phyloP scores from a whole-genome alignment of 441 rosid genomes.

The Cnidoscolus chayamansa region DNA sequence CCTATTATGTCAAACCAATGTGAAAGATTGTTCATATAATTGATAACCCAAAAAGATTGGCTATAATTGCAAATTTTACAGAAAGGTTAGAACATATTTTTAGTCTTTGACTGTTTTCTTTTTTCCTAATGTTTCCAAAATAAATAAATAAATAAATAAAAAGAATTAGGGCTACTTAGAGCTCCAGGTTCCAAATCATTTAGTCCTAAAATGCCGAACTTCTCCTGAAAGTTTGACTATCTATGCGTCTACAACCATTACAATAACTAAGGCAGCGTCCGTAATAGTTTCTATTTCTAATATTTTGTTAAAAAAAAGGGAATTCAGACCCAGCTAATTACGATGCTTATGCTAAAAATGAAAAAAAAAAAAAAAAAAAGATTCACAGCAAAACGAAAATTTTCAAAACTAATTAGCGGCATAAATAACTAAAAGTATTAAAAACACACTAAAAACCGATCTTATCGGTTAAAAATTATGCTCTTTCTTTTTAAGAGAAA shows the following conservation, averaged over 20 bases:
- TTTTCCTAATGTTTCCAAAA: not conserved
- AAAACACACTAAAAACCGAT: constrained; percentile 4
- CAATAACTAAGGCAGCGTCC: not conserved
- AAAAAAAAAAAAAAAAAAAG: not conserved
- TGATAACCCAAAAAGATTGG: too few species aligned
- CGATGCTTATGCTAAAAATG: not conserved
- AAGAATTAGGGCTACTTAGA: not conserved
- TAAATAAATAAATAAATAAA: too few species aligned
- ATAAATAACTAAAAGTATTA: not conserved
- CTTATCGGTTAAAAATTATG: not conserved
- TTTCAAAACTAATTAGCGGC: not conserved
- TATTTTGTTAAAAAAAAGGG: too few species aligned
- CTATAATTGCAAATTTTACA: too few species aligned
- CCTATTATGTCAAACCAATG: too few species aligned
- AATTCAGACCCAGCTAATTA: not conserved
- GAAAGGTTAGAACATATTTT: too few species aligned
- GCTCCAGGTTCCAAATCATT: constrained; percentile 3
- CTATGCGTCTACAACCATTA: not conserved
- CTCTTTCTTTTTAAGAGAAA: not conserved
- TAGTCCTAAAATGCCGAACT: not conserved
- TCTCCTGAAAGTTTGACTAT: not conserved
- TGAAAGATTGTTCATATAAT: too few species aligned
- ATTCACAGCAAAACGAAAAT: not conserved
- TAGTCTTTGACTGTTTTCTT: too few species aligned
- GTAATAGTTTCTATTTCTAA: too few species aligned